Evolutionary conservation across 106 monocot species (phyloP).

Genomic region (Allium fistulosum): DNA sequence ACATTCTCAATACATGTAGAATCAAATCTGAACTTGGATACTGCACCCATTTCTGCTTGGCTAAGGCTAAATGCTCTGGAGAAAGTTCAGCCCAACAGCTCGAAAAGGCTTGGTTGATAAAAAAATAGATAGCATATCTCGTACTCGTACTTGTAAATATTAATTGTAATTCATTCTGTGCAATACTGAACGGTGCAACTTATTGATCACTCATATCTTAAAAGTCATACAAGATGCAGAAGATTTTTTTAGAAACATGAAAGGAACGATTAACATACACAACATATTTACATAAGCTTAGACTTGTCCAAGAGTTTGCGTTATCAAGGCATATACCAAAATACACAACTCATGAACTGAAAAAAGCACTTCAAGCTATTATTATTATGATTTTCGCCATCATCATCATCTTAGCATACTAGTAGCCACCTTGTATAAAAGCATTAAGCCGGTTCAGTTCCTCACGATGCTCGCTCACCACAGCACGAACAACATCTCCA

Average conservation of each 20-base stretch:
- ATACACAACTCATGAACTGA: not conserved
- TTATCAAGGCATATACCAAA: not conserved
- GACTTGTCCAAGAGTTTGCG: not conserved
- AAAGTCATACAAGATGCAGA: not conserved
- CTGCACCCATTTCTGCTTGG: constrained; percentile 80
- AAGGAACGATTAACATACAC: not conserved
- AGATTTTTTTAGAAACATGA: not conserved
- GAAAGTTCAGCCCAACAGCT: constrained; percentile 48
- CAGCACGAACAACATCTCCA: constrained; percentile 92
- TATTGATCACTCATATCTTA: not conserved
- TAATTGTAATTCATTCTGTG: not conserved
- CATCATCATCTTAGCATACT: constrained; percentile 18
- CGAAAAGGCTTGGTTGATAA: constrained; percentile 49
- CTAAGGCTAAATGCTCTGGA: constrained; percentile 66
- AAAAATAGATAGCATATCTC: not conserved
- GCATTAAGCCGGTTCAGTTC: constrained; percentile 89
- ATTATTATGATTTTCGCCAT: constrained; percentile 14
- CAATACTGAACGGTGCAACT: not conserved
- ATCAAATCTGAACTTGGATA: constrained; percentile 40
- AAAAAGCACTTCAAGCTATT: not conserved
- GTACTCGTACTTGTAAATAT: not conserved
- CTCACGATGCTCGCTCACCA: constrained; percentile 80
- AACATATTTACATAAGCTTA: constrained; percentile 8
- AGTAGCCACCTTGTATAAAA: constrained; percentile 91
- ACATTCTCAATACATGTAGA: constrained; percentile 61